Evolutionary conservation across 345 rosid genomes (phyloP), one percentile per base, ranked within the genome.

Genomic region (Hirschfeldia incana): DNA sequence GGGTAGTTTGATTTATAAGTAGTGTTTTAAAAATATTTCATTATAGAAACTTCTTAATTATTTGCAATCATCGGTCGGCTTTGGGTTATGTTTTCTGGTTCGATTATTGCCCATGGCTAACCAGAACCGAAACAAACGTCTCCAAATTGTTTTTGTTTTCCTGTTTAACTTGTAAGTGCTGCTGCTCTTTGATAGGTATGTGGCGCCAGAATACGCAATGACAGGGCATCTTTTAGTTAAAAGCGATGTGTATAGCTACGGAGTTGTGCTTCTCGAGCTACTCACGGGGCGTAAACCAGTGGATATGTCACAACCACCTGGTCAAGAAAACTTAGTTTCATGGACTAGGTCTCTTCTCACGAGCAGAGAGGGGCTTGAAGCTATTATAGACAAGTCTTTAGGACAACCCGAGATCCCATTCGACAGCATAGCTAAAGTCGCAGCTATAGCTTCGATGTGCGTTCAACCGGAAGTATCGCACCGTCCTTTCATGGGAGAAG

Each of bases 401-500:
- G 91, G 91, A 74, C 64, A 70, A 55, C 81, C 85, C 2, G 87
- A 85, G 64, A 85, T 89, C 46, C 83, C 97, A 16, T 90, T 87
- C 2, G 97, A 94, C 46, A 90, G 89, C 69, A 88, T 92, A 74
- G 94, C 87, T 63, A 93, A 93, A 82, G 97, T 93, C 11, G 93
- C 92, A 21, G 97, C 97, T 0, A 94, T 94, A 70, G 98, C 98
- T 70, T 94, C 98, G 0, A 92, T 91, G 97, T 92, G 97, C 42
- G 98, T 92, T 65, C 98, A 94, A 76, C 94, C 89, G 1, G 98
- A 94, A 86, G 98, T 91, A 57, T 90, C 94, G 0, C 90, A 94
- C 87, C 95, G 97, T 16, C 98, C 98, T 59, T 94, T 94, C 82
- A 94, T 92, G 98, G 97, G 98, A 1, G 98, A 94, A 84, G 97